Conservation (phyloP, 441 rosid genomes). For the Mallotus japonicus region DNA sequence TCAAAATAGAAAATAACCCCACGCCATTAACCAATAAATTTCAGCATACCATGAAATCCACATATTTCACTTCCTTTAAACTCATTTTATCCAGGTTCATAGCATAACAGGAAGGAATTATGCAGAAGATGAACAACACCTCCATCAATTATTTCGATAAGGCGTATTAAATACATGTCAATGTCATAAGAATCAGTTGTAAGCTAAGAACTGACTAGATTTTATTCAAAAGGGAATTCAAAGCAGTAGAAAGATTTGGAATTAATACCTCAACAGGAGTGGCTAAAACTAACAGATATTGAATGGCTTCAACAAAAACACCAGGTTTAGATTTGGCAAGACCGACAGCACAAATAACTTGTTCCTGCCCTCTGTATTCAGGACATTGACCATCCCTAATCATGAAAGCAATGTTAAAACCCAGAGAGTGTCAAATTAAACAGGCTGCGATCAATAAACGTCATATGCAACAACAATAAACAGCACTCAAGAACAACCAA, state of each 20-base stretch:
- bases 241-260: constrained; percentile 5
- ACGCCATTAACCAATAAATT: neutral
- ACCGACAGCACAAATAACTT: constrained; percentile 94
- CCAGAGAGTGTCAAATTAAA: neutral
- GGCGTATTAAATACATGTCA: neutral
- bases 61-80: neutral
- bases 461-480: neutral
- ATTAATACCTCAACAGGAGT: constrained; percentile 84
- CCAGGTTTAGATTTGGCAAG: constrained; percentile 84
- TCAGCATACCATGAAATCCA: neutral
- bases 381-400: constrained; percentile 95
- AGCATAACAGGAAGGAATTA: neutral
- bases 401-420: constrained; percentile 23
- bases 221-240: constrained; percentile 5
- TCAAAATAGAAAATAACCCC: neutral
- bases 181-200: neutral
- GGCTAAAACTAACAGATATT: constrained; percentile 78
- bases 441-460: neutral
- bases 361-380: constrained; percentile 83
- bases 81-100: neutral
- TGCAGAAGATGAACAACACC: neutral
- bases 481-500: neutral
- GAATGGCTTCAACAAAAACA: constrained; percentile 91
- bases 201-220: neutral
- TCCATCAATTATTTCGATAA: neutral